A percentile compares a stretch with the other conserved stretches of the same genome.
phyloP scores from a whole-genome alignment of 306 rosid genomes.

The Vigna nakashimae region DNA sequence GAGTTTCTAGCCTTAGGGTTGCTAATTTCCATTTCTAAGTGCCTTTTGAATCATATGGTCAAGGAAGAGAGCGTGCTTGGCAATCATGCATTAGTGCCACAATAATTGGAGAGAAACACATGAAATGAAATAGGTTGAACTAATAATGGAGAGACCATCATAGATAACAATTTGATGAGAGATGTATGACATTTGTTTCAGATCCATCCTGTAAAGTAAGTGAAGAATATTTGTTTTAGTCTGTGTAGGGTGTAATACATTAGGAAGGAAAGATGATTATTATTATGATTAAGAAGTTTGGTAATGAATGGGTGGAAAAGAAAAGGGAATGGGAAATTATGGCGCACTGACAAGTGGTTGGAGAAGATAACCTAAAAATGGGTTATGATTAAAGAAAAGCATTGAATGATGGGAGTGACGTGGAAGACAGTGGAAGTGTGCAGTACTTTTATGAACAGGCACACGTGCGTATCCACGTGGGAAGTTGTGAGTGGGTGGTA shows the following conservation, averaged over 20 bases:
- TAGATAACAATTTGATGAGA: conserved; percentile 34
- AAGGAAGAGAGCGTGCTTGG: background rate
- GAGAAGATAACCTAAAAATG: conserved; percentile 50
- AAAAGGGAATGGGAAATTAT: conserved; percentile 23
- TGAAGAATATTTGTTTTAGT: too few species aligned
- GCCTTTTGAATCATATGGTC: background rate
- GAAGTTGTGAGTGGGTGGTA: conserved; percentile 34
- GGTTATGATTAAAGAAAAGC: background rate
- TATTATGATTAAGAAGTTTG: too few species aligned
- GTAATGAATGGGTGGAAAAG: too few species aligned
- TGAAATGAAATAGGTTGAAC: conserved; percentile 53
- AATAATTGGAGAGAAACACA: conserved; percentile 52
- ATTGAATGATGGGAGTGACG: background rate
- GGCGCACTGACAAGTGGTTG: conserved; percentile 52
- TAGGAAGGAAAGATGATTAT: too few species aligned
- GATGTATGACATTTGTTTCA: too few species aligned
- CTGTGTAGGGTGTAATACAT: background rate
- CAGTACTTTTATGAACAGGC: conserved; percentile 34
- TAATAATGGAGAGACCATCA: conserved; percentile 45
- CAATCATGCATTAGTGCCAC: conserved; percentile 42
- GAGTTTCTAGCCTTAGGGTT: conserved; percentile 39
- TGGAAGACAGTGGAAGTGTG: background rate
- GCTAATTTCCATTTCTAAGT: conserved; percentile 2
- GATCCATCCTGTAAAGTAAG: too few species aligned
- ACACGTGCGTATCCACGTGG: conserved; percentile 60